These are phyloP conservation scores for Apophysomyces ossiformis DNA, from an alignment of 371 early-diverging fungal species.

Conservation along the genomic window DNA sequence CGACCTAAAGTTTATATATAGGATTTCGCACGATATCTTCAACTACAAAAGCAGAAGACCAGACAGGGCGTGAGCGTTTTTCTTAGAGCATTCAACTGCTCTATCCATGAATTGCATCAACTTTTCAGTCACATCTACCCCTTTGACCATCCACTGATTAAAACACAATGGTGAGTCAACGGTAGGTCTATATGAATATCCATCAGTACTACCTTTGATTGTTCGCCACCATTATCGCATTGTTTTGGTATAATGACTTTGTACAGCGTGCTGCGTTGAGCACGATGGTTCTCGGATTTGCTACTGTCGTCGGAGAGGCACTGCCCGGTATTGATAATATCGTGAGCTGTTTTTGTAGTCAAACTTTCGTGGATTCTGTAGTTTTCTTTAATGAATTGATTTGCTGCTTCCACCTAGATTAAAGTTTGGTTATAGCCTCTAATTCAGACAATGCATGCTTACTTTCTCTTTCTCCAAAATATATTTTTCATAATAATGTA, in stretches of 20 bases:
- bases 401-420: too few relatives aligned
- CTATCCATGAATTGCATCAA: neutral
- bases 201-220: neutral
- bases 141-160: neutral
- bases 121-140: neutral
- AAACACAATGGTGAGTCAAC: neutral
- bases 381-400: too few relatives aligned
- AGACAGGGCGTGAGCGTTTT: too few relatives aligned
- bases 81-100: neutral
- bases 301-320: neutral
- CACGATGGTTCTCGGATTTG: neutral
- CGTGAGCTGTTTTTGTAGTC: too few relatives aligned
- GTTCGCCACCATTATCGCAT: neutral
- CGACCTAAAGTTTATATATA: neutral
- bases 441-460: neutral
- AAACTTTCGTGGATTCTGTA: too few relatives aligned
- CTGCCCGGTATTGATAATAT: too few relatives aligned
- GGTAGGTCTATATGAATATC: neutral
- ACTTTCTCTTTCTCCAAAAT: neutral
- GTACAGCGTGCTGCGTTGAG: neutral
- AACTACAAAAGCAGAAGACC: neutral
- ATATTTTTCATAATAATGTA: neutral
- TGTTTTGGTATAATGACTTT: neutral
- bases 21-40: neutral
- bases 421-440: neutral